Base-by-base conservation (phyloP, 371 early-diverging fungal genomes). In the Haplosporangium sp. region DNA sequence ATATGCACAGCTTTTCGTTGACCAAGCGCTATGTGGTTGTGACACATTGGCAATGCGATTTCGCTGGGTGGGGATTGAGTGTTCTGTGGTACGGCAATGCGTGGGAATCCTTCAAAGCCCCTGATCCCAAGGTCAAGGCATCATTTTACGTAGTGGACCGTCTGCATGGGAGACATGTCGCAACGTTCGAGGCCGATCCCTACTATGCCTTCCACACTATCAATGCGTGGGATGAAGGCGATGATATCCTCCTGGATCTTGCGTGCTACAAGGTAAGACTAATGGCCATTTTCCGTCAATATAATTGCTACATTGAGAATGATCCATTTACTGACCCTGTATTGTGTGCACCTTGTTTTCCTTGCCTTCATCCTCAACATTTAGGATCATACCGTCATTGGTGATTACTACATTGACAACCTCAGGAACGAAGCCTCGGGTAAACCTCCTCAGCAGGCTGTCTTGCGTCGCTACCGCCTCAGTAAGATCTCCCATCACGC, bases 1-100 rank as follows among this genome's bases (percentile, higher is more conserved):
- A 89, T 54, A 84, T 91, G 52, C 91, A 92, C 69, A 86, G 88
- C 6, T 89, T 91, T 61, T 80, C 81, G 18, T 29, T 87, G 20
- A 88, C 90, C 16, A 72, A 87, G 67, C 81, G 85, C 13, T 89
- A 87, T 80, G 74, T 90, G 9, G 77, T 90, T 9, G 67, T 90
- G 11, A 83, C 83, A 8, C 87, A 83, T 63, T 82, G 84, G 50
- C 89, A 86, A 9, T 65, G 86, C 12, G 73, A 75, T 21, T 83
- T 81, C 59, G 68, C 71, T 1, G 81, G 83, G 38, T 67, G 64
- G 38, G 87, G 87, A 0, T 0, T 84, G 7, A 84, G 86, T 57
- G 65, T 86, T 13, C 13, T 89, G 5, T 63, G 86, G 62, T 67
- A 73, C 43, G 87, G 87, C 5, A 72, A 80, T 20, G 68, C 82